Conservation (phyloP, 495 filamentous ascomycete genomes). For the Extremus antarcticus region DNA sequence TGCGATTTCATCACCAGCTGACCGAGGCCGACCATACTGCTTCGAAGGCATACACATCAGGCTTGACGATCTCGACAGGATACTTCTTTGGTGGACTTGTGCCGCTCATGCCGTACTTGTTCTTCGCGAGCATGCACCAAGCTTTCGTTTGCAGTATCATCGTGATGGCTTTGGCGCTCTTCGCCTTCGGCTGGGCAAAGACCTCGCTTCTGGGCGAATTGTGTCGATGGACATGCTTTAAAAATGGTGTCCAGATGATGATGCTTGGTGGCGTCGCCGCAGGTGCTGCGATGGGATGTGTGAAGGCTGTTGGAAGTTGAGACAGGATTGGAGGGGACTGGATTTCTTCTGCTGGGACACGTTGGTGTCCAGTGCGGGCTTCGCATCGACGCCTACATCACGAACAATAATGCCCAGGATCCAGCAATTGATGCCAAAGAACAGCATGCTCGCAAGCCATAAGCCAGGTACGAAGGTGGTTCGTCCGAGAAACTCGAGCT, state of each 20-base stretch:
- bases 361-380: not conserved
- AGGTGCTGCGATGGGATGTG: conserved; percentile 52
- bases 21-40: conserved; percentile 7
- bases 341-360: not conserved
- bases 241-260: conserved; percentile 53
- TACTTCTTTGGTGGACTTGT: conserved; percentile 67
- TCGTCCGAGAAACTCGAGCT: conserved; percentile 77
- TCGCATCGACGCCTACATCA: conserved; percentile 44
- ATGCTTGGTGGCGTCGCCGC: conserved; percentile 55
- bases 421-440: conserved; percentile 81
- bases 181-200: conserved; percentile 64
- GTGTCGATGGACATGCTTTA: conserved; percentile 29
- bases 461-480: conserved; percentile 79
- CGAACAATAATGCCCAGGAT: conserved; percentile 67
- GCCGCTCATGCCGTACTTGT: conserved; percentile 68
- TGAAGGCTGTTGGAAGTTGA: conserved; percentile 42
- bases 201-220: conserved; percentile 43
- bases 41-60: conserved; percentile 23
- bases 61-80: conserved; percentile 50
- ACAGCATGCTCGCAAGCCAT: conserved; percentile 60
- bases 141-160: conserved; percentile 59
- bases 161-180: conserved; percentile 58
- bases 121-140: conserved; percentile 37
- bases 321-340: not conserved
- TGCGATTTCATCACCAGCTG: conserved; percentile 17